Percentiles rank a stretch among this genome's conserved stretches.
Conservation (phyloP, 257 asterid species). For the Nicotiana otophora region DNA sequence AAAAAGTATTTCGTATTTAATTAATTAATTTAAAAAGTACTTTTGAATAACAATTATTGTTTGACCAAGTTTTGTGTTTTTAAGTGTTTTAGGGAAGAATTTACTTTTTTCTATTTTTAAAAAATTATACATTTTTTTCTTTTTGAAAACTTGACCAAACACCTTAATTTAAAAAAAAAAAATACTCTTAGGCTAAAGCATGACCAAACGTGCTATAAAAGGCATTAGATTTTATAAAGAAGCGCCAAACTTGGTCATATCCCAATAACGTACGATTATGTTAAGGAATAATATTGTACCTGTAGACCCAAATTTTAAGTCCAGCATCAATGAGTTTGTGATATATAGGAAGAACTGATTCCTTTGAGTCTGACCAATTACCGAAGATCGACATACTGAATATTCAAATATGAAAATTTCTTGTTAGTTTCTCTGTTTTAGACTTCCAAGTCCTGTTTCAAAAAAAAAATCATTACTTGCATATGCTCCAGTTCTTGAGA, state of each 20-base stretch:
- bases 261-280: background rate
- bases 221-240: background rate
- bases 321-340: conserved; percentile 72
- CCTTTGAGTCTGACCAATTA: conserved; percentile 48
- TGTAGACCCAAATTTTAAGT: conserved; percentile 80
- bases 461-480: conserved; percentile 55
- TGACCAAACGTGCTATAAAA: background rate
- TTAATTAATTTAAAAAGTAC: no score
- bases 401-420: background rate
- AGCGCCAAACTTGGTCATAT: background rate
- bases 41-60: no score
- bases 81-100: no score
- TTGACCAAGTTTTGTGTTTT: no score
- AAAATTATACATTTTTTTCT: no score
- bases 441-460: background rate
- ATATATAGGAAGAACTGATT: conserved; percentile 73
- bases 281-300: conserved; percentile 21
- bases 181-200: no score
- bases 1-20: no score
- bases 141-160: no score
- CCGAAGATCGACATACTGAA: conserved; percentile 64
- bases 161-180: no score
- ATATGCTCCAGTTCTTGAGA: conserved; percentile 65
- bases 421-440: background rate
- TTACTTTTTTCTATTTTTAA: no score